phyloP scores from a whole-genome alignment of 208 protist species.

The Crithidia expoeki region DNA sequence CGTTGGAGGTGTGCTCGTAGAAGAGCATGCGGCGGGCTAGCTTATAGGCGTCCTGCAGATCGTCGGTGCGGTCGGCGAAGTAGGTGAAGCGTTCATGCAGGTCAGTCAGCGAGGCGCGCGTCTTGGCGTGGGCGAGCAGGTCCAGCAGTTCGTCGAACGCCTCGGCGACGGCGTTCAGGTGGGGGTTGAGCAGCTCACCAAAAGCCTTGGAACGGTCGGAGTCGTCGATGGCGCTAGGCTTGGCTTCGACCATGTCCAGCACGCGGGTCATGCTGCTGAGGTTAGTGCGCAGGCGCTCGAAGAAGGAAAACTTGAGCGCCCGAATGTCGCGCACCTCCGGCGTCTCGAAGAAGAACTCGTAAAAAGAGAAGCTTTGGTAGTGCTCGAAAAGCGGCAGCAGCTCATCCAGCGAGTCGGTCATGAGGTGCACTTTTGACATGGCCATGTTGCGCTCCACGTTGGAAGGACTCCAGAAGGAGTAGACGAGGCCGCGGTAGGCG shows the following conservation, averaged over 20 bases:
- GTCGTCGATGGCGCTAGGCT: conserved; percentile 72
- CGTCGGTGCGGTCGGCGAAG: conserved; percentile 50
- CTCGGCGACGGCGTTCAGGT: conserved; percentile 56
- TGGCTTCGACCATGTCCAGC: conserved; percentile 79
- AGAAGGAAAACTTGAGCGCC: conserved; percentile 60
- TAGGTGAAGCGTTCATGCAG: conserved; percentile 46
- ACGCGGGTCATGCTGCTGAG: conserved; percentile 81
- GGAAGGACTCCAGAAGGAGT: conserved; percentile 85
- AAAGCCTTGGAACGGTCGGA: conserved; percentile 73
- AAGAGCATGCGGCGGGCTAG: conserved; percentile 76
- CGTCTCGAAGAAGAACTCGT: conserved; percentile 85
- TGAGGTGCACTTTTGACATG: conserved; percentile 80
- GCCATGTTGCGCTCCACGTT: conserved; percentile 88
- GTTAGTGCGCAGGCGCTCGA: conserved; percentile 75
- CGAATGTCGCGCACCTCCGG: conserved; percentile 70
- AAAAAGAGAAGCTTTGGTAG: conserved; percentile 73
- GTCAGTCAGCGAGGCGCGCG: conserved; percentile 40
- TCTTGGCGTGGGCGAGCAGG: conserved; percentile 54
- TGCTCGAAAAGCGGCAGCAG: conserved; percentile 63
- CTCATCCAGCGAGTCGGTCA: conserved; percentile 71
- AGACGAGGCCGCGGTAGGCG: conserved; percentile 70
- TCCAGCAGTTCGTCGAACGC: conserved; percentile 73
- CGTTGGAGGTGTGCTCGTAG: conserved; percentile 73
- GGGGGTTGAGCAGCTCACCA: conserved; percentile 58
- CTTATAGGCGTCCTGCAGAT: conserved; percentile 68